Percentiles rank a stretch among this genome's conserved stretches.
Evolutionary conservation across 2,329 filamentous ascomycete species (phyloP).

Genomic region (Boeremia lycopersici): DNA sequence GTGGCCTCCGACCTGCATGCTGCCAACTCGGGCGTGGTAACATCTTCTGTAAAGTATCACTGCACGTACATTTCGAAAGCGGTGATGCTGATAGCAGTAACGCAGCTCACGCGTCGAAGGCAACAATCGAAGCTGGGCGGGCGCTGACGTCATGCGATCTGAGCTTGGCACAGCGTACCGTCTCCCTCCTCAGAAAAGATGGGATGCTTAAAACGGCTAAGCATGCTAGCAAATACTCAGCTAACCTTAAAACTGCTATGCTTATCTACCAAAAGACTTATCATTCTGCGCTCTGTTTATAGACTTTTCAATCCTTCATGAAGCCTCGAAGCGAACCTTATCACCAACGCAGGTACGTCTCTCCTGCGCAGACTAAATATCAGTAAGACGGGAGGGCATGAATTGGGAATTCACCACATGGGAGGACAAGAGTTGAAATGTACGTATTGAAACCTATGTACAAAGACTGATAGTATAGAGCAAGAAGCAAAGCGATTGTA

Average conservation of each 20-base stretch:
- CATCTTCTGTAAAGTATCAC: slow-evolving; percentile 19
- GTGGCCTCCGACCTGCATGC: slow-evolving; percentile 23
- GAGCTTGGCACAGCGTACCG: slow-evolving; percentile 6
- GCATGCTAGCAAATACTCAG: too few relatives aligned
- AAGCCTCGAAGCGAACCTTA: too few relatives aligned
- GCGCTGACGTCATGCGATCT: slow-evolving; percentile 10
- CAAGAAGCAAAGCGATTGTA: slow-evolving; percentile 23
- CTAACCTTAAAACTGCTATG: too few relatives aligned
- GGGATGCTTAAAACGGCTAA: too few relatives aligned
- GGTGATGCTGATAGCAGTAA: neutral
- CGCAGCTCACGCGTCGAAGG: slow-evolving; percentile 2
- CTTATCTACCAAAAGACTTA: too few relatives aligned
- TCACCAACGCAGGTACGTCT: too few relatives aligned
- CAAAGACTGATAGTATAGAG: slow-evolving; percentile 13
- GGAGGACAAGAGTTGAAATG: neutral
- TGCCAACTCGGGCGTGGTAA: slow-evolving; percentile 26
- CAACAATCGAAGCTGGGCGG: slow-evolving; percentile 1
- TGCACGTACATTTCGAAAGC: slow-evolving; percentile 21
- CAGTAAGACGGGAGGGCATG: neutral
- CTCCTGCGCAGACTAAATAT: too few relatives aligned
- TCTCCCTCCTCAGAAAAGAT: neutral
- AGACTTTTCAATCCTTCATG: too few relatives aligned
- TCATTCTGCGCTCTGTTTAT: too few relatives aligned
- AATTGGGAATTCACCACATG: neutral
- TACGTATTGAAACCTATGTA: slow-evolving; percentile 15